Evolutionary conservation across 208 protist species (phyloP).

Genomic region (Tritrichomonas musculus): DNA sequence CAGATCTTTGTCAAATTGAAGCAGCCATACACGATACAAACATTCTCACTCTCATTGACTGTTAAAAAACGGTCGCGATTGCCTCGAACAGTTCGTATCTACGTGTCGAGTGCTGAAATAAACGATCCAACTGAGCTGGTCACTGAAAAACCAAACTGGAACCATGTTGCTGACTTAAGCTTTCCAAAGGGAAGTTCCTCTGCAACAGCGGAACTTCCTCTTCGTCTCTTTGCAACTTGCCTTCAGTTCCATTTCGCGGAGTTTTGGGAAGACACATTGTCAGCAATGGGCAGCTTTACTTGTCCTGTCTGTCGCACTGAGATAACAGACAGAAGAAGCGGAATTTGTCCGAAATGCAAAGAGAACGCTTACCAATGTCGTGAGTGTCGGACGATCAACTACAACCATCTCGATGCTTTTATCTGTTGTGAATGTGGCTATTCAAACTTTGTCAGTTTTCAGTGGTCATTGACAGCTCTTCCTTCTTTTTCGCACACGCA

Average conservation of each 20-base stretch:
- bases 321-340: slow-evolving; percentile 31
- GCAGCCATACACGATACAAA: not conserved
- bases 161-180: not conserved
- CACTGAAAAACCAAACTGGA: not conserved
- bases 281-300: not conserved
- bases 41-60: not conserved
- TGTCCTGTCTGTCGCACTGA: not conserved
- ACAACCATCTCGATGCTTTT: slow-evolving; percentile 72
- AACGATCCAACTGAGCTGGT: not conserved
- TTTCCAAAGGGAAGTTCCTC: not conserved
- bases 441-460: slow-evolving; percentile 65
- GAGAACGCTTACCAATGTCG: slow-evolving; percentile 77
- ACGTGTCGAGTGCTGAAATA: not conserved
- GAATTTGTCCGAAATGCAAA: slow-evolving; percentile 68
- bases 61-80: not conserved
- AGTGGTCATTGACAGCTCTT: slow-evolving; percentile 51
- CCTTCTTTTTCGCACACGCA: slow-evolving; percentile 41
- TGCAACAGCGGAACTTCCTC: not conserved
- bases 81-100: not conserved
- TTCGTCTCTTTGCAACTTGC: not conserved
- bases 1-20: slow-evolving; percentile 19
- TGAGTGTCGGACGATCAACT: slow-evolving; percentile 78
- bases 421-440: slow-evolving; percentile 76
- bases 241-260: not conserved
- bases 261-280: not conserved